These are phyloP conservation scores for Strobilomyces dryophilus DNA, from an alignment of 768 basidiomycete species.

Conservation along the genomic window DNA sequence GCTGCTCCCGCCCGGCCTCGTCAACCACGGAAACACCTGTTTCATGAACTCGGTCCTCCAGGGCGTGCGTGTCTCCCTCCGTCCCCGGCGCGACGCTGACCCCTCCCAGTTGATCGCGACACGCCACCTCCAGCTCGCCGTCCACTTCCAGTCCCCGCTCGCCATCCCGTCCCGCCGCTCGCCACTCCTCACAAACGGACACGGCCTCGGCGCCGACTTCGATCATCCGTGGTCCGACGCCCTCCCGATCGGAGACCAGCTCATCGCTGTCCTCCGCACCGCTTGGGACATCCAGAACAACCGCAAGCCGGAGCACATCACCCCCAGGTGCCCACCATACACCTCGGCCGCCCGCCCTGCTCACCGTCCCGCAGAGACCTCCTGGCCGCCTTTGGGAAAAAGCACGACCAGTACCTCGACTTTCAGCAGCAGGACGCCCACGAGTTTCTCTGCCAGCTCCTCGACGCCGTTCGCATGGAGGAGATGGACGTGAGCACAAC, in stretches of 20 bases:
- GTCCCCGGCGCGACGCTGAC: neutral
- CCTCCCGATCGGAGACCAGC: slow-evolving; percentile 71
- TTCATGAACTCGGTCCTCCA: slow-evolving; percentile 97
- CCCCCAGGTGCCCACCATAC: slow-evolving; percentile 50
- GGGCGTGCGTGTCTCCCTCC: slow-evolving; percentile 47
- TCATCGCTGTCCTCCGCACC: slow-evolving; percentile 52
- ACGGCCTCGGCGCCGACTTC: slow-evolving; percentile 45
- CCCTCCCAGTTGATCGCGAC: slow-evolving; percentile 60
- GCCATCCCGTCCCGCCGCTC: slow-evolving; percentile 49
- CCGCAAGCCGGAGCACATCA: slow-evolving; percentile 49
- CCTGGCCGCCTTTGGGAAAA: slow-evolving; percentile 64
- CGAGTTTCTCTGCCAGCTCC: slow-evolving; percentile 83
- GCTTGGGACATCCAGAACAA: slow-evolving; percentile 63
- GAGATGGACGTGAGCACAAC: slow-evolving; percentile 69
- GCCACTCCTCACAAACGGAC: slow-evolving; percentile 64
- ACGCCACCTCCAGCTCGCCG: slow-evolving; percentile 52
- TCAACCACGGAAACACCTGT: slow-evolving; percentile 87
- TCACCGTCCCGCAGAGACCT: slow-evolving; percentile 43
- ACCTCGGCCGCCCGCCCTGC: neutral
- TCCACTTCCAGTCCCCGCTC: slow-evolving; percentile 47
- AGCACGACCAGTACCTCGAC: slow-evolving; percentile 93
- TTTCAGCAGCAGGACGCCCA: slow-evolving; percentile 96
- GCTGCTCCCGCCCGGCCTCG: slow-evolving; percentile 65
- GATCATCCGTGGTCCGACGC: slow-evolving; percentile 52
- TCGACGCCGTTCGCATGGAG: slow-evolving; percentile 94